Evolutionary conservation across 257 asterid species (phyloP), one percentile per base, ranked within the genome.

Genomic region (Agastache rugosa): DNA sequence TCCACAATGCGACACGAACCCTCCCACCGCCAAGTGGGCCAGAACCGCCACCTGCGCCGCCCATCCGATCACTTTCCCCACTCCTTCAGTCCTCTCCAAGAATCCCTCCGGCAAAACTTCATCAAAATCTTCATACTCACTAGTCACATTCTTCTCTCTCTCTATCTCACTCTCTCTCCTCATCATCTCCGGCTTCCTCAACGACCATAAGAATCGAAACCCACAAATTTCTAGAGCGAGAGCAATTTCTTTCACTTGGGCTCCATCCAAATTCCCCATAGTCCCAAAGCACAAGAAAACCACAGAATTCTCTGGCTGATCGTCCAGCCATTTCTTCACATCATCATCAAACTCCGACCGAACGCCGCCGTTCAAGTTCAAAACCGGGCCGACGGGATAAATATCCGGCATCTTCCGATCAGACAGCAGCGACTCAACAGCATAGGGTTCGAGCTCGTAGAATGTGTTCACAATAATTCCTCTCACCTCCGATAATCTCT

Each of bases 211-310:
- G 63, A 89, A 89, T 22, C 85, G 79, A 6, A 59, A 41, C 0
- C 86, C 87, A 6, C 86, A 56, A 0, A 60, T 74, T 67, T 86
- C 96, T 3, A 84, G 53, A 2, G 91, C 85, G 0, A 29, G 3
- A 29, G 34, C 34, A 29, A 90, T 75, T 68, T 87, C 95, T 59
- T 64, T 85, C 69, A 87, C 89, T 56, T 87, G 92, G 0, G 23
- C 39, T 20, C 31, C 85, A 1, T 65, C 71, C 51, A 88, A 85
- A 35, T 72, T 74, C 0, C 90, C 89, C 78, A 75, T 73, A 4
- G 78, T 83, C 2, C 93, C 93, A 12, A 88, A 88, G 55, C 90
- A 88, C 45, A 88, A 67, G 79, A 88, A 85, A 48, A 84, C 79
- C 0, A 88, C 90, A 0, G 93, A 84, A 1, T 64, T 72, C 0